Evolutionary conservation across 73 alveolate species (phyloP), one percentile per base, ranked within the genome.

Genomic region (Symbiodinium pilosum): DNA sequence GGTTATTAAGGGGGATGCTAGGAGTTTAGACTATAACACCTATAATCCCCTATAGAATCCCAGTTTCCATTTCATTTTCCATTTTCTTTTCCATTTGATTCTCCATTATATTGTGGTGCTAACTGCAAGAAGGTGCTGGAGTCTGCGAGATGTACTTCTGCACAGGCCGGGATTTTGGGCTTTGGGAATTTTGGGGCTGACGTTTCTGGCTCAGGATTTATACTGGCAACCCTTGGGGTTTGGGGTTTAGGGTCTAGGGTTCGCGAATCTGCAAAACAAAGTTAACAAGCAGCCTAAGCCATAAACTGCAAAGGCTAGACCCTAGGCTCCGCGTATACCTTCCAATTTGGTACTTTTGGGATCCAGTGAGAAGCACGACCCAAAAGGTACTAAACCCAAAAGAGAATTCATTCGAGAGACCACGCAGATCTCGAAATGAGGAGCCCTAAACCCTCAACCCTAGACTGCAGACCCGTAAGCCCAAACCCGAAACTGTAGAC

Each of bases 121-220:
- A 24, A 8, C 42, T 28, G 38, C 34, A 69, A 69, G 40, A 11
- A 30, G 43, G 84, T 26, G 84, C 40, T n/a, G 94, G 94, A 47
- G 94, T 87, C 71, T 87, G 71, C 21, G 94, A 87, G 94, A 8
- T 87, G 36, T 59, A 87, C 42, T 59, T 59, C 44, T 87, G 94
- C 36, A 26, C 59, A 87, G 94, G 94, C 42, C 9, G 68, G 68
- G 68, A 24, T 51, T 51, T 51, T 0, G 68, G 68, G 68, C n/a
- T n/a, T 51, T 51, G 68, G 21, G 68, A 2, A 24, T 51, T 51
- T 51, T 16, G 68, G 68, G 68, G 1, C 21, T 2, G 21, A 24
- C 28, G 68, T 51, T 51, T 24, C 12, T 16, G 8, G 68, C 4
- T 51, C 0, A 1, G 68, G 68, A 24, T 51, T 51, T 1, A 0